Conservation (phyloP, 2,329 filamentous ascomycete species). For the Penicillium hordei region DNA sequence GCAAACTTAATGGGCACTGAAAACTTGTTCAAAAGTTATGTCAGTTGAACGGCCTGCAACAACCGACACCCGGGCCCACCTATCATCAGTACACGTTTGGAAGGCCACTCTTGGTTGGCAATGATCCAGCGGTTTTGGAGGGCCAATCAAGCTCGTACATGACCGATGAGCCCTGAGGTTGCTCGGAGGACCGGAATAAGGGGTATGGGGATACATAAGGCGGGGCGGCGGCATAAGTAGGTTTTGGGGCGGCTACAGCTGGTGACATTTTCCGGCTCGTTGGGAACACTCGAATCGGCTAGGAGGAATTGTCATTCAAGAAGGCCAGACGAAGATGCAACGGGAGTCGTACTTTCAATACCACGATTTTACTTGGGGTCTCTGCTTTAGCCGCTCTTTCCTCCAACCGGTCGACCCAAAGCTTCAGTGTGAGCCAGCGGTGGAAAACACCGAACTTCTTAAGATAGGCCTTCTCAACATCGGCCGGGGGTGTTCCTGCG, state of each 20-base stretch:
- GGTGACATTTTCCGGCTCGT: neutral
- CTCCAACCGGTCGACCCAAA: constrained; percentile 3
- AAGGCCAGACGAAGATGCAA: neutral
- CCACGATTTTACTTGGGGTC: neutral
- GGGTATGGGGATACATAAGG: constrained; percentile 2
- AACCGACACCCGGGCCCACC: no score
- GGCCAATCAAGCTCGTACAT: neutral
- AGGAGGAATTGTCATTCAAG: neutral
- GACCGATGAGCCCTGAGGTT: neutral
- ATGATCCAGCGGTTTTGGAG: neutral
- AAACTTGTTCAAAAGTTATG: neutral
- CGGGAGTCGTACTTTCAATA: constrained; percentile 3
- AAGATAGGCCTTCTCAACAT: neutral
- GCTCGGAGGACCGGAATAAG: neutral
- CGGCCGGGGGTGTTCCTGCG: neutral
- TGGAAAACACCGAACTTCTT: constrained; percentile 4
- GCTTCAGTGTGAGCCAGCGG: neutral
- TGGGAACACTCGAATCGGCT: neutral
- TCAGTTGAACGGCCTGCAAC: neutral
- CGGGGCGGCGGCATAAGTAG: neutral
- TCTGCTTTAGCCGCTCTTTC: neutral
- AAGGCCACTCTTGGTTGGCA: neutral
- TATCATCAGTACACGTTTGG: neutral
- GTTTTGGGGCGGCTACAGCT: neutral
- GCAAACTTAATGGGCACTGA: neutral